Base-by-base conservation (phyloP, 139 green algal species). In the Closterium sp. region DNA sequence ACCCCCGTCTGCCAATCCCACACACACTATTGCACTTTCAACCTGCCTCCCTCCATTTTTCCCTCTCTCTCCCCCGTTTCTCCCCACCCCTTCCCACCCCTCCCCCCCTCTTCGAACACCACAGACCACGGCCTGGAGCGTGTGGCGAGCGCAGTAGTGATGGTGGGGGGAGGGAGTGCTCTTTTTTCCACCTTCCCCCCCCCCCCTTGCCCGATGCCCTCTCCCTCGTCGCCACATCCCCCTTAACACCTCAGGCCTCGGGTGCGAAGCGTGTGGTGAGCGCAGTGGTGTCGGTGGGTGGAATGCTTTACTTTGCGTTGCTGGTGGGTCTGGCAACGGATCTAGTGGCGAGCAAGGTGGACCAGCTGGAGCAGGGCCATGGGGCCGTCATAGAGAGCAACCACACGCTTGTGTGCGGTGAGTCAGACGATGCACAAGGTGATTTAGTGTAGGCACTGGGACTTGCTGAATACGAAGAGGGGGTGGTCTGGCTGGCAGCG, bases 111-210 rank as follows among this genome's bases (percentile, higher is more conserved):
- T 62, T 7, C 42, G 7, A 29, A 5, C 5, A 30, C 84, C 84
- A 32, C 88, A 90, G 88, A 9, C 27, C 7, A 90, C 88, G 38
- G n/a, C 6, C 34, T 9, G 6, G 88, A 90, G 9, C 85, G 91
- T 86, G 27, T 91, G 29, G 91, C 91, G 45, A 34, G 42, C 22
- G 86, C 91, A 22, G 27, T 62, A 7, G 42, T 91, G 4, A 87
- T 86, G 17, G 32, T 93, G 4, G 91, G 42, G n/a, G n/a, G n/a
- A n/a, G 4, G 90, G 90, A n/a, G 86, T 93, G 90, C 86, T 93
- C 45, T 93, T 93, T 84, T 93, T 93, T 85, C 84, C 90, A 22
- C n/a, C n/a, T n/a, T n/a, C n/a, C n/a, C n/a, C n/a, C n/a, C n/a
- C n/a, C n/a, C n/a, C n/a, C n/a, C n/a, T n/a, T n/a, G n/a, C n/a